Conservation (phyloP, 306 rosid species). For the Prunus mongolica region DNA sequence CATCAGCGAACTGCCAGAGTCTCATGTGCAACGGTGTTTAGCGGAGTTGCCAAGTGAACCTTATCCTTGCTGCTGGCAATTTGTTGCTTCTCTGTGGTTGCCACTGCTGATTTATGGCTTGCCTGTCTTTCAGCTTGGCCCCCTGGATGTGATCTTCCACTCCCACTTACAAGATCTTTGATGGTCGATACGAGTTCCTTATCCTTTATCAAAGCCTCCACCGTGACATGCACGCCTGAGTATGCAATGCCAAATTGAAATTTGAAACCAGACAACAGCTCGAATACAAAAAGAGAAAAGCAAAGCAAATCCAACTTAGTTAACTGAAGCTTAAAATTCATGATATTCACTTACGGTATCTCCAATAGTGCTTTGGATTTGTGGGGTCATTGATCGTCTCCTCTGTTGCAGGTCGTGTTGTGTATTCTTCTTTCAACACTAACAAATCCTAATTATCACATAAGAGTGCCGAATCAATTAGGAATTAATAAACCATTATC, state of each 20-base stretch:
- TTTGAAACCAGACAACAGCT: not conserved
- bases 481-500: constrained; percentile 9
- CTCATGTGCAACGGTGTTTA: constrained; percentile 29
- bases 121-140: constrained; percentile 30
- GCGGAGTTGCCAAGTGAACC: constrained; percentile 13
- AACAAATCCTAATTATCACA: constrained; percentile 62
- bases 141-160: constrained; percentile 72
- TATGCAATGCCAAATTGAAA: not conserved
- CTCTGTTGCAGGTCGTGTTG: constrained; percentile 75
- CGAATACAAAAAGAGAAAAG: not conserved
- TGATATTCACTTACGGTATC: constrained; percentile 68
- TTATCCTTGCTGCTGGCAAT: constrained; percentile 26
- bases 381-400: constrained; percentile 97
- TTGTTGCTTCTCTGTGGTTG: constrained; percentile 31
- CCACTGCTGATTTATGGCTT: constrained; percentile 17
- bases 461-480: not conserved
- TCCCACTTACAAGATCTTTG: constrained; percentile 54
- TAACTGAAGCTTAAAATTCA: not conserved
- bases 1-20: constrained; percentile 36
- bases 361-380: constrained; percentile 96
- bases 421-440: constrained; percentile 77
- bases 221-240: constrained; percentile 78
- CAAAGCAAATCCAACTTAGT: not conserved
- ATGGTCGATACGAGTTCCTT: constrained; percentile 51
- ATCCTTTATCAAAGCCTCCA: constrained; percentile 77